Evolutionary conservation across 2,329 filamentous ascomycete species (phyloP), one percentile per base, ranked within the genome.

Genomic region (Aspergillus udagawae): DNA sequence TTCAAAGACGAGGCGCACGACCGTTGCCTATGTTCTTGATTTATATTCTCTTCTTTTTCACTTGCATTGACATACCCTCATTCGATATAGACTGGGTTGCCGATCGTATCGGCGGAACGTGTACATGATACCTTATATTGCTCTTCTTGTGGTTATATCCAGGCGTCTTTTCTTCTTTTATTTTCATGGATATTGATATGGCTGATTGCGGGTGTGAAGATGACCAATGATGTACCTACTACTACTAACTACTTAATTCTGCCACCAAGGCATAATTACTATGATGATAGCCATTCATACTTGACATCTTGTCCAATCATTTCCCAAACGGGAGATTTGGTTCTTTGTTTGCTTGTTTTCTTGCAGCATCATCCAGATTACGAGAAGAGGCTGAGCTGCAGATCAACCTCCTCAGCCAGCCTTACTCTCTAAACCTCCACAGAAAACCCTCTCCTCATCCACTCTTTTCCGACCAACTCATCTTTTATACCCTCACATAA

Each of bases 101-200:
- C 57, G 55, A 61, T 50, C 59, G 35, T 6, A 23, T 60, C 60
- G 58, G 52, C 59, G 65, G 60, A 64, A 70, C 65, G 66, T 71
- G 68, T 71, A 72, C 60, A 72, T 70, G 70, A 71, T 72, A 71
- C 66, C 67, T 68, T 61, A 50, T 62, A 54, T 64, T 61, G 59
- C 54, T 55, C 54, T 59, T 59, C 38, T 38, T 55, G 38, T 53
- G n/a, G 44, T 47, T 47, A 47, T 47, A 14, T 25, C 21, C 44
- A 23, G 44, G 21, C 21, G 44, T 14, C 5, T 47, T 52, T 25
- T 51, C 27, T 48, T 35, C 14, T 17, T 14, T 54, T 55, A 28
- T 29, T 25, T 49, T 20, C 32, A 25, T 45, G 35, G 51, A 35
- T 51, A 57, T 54, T 61, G 32, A 35, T 35, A 35, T 35, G 32